phyloP scores from a whole-genome alignment of 164 flowering plant species.

The Chloranthus sessilifolius region DNA sequence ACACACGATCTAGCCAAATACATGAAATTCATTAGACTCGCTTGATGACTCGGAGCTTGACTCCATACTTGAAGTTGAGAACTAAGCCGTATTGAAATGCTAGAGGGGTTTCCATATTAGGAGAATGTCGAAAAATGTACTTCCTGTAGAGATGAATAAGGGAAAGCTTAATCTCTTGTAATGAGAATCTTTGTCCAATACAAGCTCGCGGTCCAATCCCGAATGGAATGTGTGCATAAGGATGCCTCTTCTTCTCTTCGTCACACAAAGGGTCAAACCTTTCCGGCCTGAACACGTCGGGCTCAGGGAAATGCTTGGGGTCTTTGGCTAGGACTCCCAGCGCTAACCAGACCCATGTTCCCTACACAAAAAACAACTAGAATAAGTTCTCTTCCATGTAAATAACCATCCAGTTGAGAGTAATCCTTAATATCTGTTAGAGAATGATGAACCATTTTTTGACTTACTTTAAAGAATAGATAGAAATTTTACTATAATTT shows the following conservation, averaged over 20 bases:
- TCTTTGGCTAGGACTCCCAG: conserved; percentile 87
- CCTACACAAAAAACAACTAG: conserved; percentile 33
- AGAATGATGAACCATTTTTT: background rate
- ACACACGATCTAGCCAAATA: background rate
- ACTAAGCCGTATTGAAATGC: conserved; percentile 73
- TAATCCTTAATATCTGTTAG: background rate
- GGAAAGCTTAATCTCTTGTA: conserved; percentile 81
- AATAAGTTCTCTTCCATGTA: background rate
- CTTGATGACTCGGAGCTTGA: conserved; percentile 58
- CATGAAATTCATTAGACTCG: conserved; percentile 19
- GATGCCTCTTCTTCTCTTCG: conserved; percentile 81
- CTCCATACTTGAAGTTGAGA: conserved; percentile 84
- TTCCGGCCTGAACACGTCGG: conserved; percentile 82
- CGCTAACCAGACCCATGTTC: conserved; percentile 98
- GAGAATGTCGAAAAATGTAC: conserved; percentile 67
- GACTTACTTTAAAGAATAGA: background rate
- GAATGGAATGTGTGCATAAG: conserved; percentile 90
- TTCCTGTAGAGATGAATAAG: conserved; percentile 67
- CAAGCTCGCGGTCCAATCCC: conserved; percentile 91
- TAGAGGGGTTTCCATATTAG: conserved; percentile 76
- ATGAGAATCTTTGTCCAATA: conserved; percentile 74
- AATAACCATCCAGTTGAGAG: too few relatives aligned
- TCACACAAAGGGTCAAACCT: conserved; percentile 75
- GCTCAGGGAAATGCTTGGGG: conserved; percentile 85
- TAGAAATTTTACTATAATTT: background rate